Conservation (phyloP, 2,329 filamentous ascomycete genomes). For the Trichoderma citrinoviride region DNA sequence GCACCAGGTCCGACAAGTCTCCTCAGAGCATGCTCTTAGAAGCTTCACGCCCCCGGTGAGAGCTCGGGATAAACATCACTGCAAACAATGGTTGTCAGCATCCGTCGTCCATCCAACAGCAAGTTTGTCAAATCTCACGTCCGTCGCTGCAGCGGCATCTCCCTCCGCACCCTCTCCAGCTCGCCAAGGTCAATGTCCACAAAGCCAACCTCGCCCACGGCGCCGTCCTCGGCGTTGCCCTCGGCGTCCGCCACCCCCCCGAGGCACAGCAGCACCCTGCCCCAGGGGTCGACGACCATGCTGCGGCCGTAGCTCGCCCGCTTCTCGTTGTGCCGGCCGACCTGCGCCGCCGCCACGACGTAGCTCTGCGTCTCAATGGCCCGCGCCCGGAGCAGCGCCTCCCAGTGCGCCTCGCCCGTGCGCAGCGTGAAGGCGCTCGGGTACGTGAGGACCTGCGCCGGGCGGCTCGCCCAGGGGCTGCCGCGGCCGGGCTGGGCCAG, state of each 20-base stretch:
- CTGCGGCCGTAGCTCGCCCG: slow-evolving; percentile 81
- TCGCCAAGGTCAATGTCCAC: slow-evolving; percentile 53
- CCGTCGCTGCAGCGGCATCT: slow-evolving; percentile 53
- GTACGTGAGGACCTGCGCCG: slow-evolving; percentile 76
- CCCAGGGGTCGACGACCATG: slow-evolving; percentile 86
- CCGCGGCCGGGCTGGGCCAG: slow-evolving; percentile 49
- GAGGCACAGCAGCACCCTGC: slow-evolving; percentile 65
- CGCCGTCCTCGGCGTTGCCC: slow-evolving; percentile 41
- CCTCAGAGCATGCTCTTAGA: background rate
- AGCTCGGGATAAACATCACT: slow-evolving; percentile 19
- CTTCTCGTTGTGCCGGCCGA: slow-evolving; percentile 68
- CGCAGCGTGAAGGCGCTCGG: slow-evolving; percentile 88
- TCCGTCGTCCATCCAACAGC: background rate
- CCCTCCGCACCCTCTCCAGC: slow-evolving; percentile 47
- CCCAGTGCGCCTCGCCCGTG: slow-evolving; percentile 85
- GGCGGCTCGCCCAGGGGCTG: slow-evolving; percentile 34
- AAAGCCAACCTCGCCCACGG: slow-evolving; percentile 49
- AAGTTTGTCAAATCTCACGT: slow-evolving; percentile 42
- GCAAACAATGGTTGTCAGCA: background rate
- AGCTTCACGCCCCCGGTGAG: background rate
- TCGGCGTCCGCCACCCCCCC: slow-evolving; percentile 50
- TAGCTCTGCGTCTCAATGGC: slow-evolving; percentile 89
- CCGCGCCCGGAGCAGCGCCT: slow-evolving; percentile 70
- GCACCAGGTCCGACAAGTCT: background rate
- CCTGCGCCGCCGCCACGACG: slow-evolving; percentile 81